A percentile compares a stretch with the other conserved stretches of the same genome.
Evolutionary conservation across 352 stramenopile species (phyloP).

Genomic region (Pseudoperonospora humuli): DNA sequence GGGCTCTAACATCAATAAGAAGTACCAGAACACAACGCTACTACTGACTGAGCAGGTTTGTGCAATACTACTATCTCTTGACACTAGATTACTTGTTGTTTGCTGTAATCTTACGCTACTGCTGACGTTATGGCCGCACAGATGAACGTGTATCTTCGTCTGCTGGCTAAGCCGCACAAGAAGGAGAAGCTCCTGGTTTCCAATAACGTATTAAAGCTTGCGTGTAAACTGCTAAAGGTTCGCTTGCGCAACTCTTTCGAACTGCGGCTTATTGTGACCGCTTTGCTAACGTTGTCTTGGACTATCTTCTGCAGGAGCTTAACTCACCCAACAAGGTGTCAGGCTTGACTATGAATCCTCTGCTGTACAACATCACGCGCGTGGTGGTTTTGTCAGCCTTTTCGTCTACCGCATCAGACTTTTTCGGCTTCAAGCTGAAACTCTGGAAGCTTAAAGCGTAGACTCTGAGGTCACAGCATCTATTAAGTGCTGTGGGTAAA

Average conservation of each 20-base stretch:
- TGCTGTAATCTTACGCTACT: slow-evolving; percentile 3
- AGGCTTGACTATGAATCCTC: slow-evolving; percentile 85
- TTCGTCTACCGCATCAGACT: slow-evolving; percentile 82
- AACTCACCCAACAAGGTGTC: slow-evolving; percentile 89
- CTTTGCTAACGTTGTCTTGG: slow-evolving; percentile 15
- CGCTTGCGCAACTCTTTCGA: slow-evolving; percentile 4
- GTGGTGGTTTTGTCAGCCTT: slow-evolving; percentile 86
- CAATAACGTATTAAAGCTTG: slow-evolving; percentile 88
- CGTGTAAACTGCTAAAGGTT: slow-evolving; percentile 86
- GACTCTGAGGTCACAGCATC: slow-evolving; percentile 5
- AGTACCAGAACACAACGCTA: slow-evolving; percentile 88
- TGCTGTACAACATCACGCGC: slow-evolving; percentile 86
- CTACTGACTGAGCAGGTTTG: slow-evolving; percentile 84
- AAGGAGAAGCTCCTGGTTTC: slow-evolving; percentile 86
- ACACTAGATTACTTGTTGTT: neutral
- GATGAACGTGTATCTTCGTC: slow-evolving; percentile 84
- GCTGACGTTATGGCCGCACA: slow-evolving; percentile 17
- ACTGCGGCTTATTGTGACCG: neutral
- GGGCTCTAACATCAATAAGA: slow-evolving; percentile 86
- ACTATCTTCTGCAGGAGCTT: slow-evolving; percentile 43
- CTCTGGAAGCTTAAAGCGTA: slow-evolving; percentile 86
- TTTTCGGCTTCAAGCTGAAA: slow-evolving; percentile 90
- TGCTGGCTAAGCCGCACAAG: slow-evolving; percentile 80
- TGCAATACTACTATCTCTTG: no score
- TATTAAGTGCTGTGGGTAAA: slow-evolving; percentile 4